Conservation (phyloP, 805 yeast genomes). For the Priceomyces castillae region DNA sequence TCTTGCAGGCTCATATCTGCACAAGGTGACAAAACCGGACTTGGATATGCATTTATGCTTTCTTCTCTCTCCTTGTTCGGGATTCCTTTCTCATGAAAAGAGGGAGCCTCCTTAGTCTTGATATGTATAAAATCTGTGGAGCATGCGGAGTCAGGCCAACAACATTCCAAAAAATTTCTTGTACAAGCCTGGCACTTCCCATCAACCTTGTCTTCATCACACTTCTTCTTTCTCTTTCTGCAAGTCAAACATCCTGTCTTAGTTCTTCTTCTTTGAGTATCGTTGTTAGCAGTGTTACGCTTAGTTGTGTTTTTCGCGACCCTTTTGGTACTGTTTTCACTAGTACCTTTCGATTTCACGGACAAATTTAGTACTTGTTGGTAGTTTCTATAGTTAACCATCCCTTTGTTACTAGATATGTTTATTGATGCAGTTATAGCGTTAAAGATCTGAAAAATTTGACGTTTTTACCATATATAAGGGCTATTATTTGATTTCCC, state of each 20-base stretch:
- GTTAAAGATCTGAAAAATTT: neutral
- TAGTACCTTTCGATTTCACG: constrained; percentile 16
- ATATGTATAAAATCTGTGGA: constrained; percentile 3
- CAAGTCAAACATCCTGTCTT: constrained; percentile 60
- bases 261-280: constrained; percentile 30
- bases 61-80: constrained; percentile 6
- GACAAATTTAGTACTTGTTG: constrained; percentile 37
- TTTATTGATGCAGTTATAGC: neutral
- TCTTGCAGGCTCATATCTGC: constrained; percentile 14
- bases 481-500: neutral
- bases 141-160: constrained; percentile 33
- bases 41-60: constrained; percentile 26
- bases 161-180: constrained; percentile 43
- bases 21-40: constrained; percentile 30
- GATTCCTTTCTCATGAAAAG: constrained; percentile 1
- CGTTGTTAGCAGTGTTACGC: neutral
- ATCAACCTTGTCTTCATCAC: constrained; percentile 48
- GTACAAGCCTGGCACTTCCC: constrained; percentile 47
- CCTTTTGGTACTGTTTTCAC: constrained; percentile 16
- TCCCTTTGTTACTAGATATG: neutral
- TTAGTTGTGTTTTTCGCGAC: constrained; percentile 17
- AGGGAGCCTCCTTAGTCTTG: neutral
- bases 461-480: neutral
- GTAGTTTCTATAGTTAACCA: constrained; percentile 32
- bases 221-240: constrained; percentile 61